Evolutionary conservation across 2,329 filamentous ascomycete genomes (phyloP).

Genomic region (Ceratocystis diversiconidia): DNA sequence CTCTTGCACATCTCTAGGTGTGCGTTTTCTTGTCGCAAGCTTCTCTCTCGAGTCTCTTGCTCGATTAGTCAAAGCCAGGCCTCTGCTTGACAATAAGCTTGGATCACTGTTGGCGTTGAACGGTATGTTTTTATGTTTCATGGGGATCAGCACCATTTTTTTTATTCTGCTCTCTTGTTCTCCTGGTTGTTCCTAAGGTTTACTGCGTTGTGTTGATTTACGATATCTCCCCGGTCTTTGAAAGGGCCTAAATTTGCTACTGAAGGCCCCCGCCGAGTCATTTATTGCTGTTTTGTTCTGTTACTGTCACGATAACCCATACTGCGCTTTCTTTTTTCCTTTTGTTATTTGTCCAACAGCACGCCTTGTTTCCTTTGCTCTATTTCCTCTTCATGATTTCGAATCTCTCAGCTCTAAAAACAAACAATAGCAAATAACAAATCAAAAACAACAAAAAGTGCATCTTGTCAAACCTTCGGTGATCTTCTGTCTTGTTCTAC

Average conservation of each 20-base stretch:
- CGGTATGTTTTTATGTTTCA: not conserved
- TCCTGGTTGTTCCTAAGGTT: not conserved
- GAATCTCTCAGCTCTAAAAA: not conserved
- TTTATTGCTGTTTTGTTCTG: not conserved
- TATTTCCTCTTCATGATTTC: not conserved
- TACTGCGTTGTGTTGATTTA: not conserved
- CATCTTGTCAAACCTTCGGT: not conserved
- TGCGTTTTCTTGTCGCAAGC: not conserved
- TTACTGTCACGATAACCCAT: not conserved
- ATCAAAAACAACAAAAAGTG: not conserved
- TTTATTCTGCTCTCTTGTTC: not conserved
- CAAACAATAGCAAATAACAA: not conserved
- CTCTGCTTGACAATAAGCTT: not conserved
- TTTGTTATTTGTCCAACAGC: not conserved
- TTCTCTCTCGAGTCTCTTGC: not conserved
- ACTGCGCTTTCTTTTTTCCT: not conserved
- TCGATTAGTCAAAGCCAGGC: no score
- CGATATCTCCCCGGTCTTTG: not conserved
- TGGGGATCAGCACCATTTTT: not conserved
- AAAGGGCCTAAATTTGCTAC: not conserved
- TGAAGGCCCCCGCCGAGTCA: not conserved
- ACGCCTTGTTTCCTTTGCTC: not conserved
- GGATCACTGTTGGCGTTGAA: not conserved
- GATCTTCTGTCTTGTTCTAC: not conserved
- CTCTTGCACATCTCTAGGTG: not conserved